These are phyloP conservation scores for Cenchrus purpureus DNA, from an alignment of 176 grass and related monocot genomes.

Conservation along the genomic window DNA sequence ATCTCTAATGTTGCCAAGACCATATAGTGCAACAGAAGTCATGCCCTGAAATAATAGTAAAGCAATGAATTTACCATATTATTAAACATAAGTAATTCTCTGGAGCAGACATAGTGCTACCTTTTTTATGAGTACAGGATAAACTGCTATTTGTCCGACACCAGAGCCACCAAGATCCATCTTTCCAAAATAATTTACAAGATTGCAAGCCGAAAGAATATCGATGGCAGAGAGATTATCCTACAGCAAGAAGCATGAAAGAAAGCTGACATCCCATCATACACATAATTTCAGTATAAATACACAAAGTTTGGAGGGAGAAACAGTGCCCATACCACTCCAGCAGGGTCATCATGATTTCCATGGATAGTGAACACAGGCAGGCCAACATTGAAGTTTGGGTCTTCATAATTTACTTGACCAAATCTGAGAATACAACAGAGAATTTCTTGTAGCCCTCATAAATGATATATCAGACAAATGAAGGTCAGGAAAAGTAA, in stretches of 20 bases:
- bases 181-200: slow-evolving; percentile 99
- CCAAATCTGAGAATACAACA: slow-evolving; percentile 63
- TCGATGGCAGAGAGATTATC: slow-evolving; percentile 97
- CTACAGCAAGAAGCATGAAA: slow-evolving; percentile 48
- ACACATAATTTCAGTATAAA: slow-evolving; percentile 19
- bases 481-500: neutral
- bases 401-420: slow-evolving; percentile 84
- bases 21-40: slow-evolving; percentile 85
- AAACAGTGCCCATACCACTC: slow-evolving; percentile 65
- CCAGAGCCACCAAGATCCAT: slow-evolving; percentile 92
- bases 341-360: slow-evolving; percentile 81
- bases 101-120: slow-evolving; percentile 33
- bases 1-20: slow-evolving; percentile 98
- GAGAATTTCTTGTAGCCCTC: neutral
- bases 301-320: neutral
- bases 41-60: slow-evolving; percentile 63
- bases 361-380: slow-evolving; percentile 98
- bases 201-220: slow-evolving; percentile 95
- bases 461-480: neutral
- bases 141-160: slow-evolving; percentile 78
- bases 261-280: neutral
- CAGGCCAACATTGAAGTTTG: slow-evolving; percentile 77
- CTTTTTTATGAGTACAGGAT: slow-evolving; percentile 91
- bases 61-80: slow-evolving; percentile 3
- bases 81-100: neutral